Conservation (phyloP, 306 rosid genomes). For the Aeschynomene evenia region DNA sequence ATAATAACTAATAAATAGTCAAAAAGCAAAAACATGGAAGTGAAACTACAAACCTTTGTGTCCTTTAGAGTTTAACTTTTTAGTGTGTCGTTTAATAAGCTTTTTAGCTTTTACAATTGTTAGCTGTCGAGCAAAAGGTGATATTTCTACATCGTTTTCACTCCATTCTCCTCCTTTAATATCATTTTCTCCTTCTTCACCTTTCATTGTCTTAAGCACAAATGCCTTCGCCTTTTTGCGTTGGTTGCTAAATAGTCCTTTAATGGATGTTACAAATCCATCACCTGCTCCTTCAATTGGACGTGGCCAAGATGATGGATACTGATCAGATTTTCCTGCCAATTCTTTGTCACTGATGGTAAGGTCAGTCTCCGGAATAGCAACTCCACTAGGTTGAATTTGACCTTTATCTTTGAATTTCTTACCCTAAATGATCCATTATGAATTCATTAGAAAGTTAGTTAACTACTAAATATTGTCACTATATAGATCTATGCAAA, state of each 20-base stretch:
- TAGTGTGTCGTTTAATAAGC: constrained; percentile 71
- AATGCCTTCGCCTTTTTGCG: constrained; percentile 89
- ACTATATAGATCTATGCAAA: not conserved
- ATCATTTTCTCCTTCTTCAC: constrained; percentile 81
- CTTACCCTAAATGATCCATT: constrained; percentile 60
- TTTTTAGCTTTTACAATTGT: constrained; percentile 77
- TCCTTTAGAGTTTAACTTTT: constrained; percentile 58
- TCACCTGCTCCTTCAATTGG: constrained; percentile 95
- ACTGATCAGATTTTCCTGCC: constrained; percentile 64
- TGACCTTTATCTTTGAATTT: constrained; percentile 87
- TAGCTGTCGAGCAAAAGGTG: constrained; percentile 87
- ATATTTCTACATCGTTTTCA: constrained; percentile 62
- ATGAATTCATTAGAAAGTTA: not conserved
- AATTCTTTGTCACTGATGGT: constrained; percentile 66
- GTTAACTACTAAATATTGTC: constrained; percentile 16
- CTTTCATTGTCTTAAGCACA: constrained; percentile 76
- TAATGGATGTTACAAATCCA: constrained; percentile 90
- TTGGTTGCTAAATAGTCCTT: constrained; percentile 78
- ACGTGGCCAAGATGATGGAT: constrained; percentile 73
- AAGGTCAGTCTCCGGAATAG: constrained; percentile 56
- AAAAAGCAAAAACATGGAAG: not conserved
- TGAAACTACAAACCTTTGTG: constrained; percentile 61
- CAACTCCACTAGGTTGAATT: constrained; percentile 44
- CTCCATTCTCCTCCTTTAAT: constrained; percentile 61
- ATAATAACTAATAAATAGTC: not conserved